Evolutionary conservation across 306 rosid species (phyloP).

Genomic region (Chamaecrista fasciculata): DNA sequence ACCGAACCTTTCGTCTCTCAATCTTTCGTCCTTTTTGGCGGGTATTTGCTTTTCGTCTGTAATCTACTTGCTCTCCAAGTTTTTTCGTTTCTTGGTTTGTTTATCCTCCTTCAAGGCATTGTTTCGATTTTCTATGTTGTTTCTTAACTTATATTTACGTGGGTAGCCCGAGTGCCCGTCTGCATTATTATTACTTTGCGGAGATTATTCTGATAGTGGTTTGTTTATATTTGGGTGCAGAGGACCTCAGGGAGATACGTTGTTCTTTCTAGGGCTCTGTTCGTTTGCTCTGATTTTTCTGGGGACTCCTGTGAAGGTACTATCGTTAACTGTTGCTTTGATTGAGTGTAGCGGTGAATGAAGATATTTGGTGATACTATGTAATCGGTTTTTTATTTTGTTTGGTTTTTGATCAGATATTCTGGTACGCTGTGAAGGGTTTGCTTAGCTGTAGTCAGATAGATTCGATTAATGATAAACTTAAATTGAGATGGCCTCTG

Average conservation of each 20-base stretch:
- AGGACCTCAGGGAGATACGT: conserved; percentile 20
- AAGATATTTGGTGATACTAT: conserved; percentile 31
- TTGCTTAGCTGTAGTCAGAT: background rate
- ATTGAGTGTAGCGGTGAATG: background rate
- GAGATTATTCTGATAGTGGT: conserved; percentile 12
- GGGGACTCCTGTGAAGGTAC: conserved; percentile 5
- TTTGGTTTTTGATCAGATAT: background rate
- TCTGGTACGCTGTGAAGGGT: conserved; percentile 8
- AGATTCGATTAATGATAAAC: conserved; percentile 12
- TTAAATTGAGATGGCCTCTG: conserved; percentile 43
- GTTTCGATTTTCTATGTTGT: background rate
- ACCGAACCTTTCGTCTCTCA: background rate
- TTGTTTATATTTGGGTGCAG: conserved; percentile 22
- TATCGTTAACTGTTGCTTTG: background rate
- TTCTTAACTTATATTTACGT: background rate
- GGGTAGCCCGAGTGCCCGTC: background rate
- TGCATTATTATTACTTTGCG: conserved; percentile 35
- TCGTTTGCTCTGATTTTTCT: conserved; percentile 14
- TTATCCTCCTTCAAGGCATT: background rate
- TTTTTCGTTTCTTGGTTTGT: background rate
- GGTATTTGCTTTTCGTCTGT: conserved; percentile 28
- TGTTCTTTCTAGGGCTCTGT: conserved; percentile 41
- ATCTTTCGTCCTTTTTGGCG: conserved; percentile 10
- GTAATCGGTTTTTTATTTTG: background rate
- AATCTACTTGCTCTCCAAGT: conserved; percentile 24